Conservation (phyloP, 1,284 basidiomycete species). For the Coniferiporia sulphurascens region DNA sequence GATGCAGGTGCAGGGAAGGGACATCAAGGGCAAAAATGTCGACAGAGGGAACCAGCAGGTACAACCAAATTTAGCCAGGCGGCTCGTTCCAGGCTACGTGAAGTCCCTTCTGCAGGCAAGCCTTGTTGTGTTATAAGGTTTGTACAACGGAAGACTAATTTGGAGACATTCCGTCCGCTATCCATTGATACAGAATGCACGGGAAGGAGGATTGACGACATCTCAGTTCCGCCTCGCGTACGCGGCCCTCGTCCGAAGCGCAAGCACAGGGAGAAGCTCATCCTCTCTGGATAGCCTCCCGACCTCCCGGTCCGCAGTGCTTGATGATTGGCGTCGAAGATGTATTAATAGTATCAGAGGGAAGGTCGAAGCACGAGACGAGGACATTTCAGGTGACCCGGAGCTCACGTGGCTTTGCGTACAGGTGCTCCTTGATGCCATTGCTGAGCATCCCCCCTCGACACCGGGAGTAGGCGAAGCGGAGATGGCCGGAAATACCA, state of each 20-base stretch:
- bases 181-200: slow-evolving; percentile 50
- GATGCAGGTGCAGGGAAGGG: slow-evolving; percentile 20
- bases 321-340: not conserved
- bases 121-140: not conserved
- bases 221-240: slow-evolving; percentile 63
- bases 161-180: not conserved
- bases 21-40: slow-evolving; percentile 2
- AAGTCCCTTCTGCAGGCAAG: slow-evolving; percentile 60
- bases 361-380: not conserved
- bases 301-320: not conserved
- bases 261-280: slow-evolving; percentile 31
- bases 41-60: not conserved
- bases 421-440: slow-evolving; percentile 43
- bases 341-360: not conserved
- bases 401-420: slow-evolving; percentile 61
- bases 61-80: slow-evolving; percentile 37
- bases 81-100: slow-evolving; percentile 63
- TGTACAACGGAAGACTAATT: not conserved
- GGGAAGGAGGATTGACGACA: slow-evolving; percentile 49
- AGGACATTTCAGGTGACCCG: slow-evolving; percentile 18
- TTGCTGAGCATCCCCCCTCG: slow-evolving; percentile 23
- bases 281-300: not conserved
- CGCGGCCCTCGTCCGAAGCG: slow-evolving; percentile 55
- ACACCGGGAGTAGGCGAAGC: slow-evolving; percentile 1
- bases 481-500: not conserved